phyloP scores from a whole-genome alignment of 305 asterid genomes.

The Solanum hybrid region DNA sequence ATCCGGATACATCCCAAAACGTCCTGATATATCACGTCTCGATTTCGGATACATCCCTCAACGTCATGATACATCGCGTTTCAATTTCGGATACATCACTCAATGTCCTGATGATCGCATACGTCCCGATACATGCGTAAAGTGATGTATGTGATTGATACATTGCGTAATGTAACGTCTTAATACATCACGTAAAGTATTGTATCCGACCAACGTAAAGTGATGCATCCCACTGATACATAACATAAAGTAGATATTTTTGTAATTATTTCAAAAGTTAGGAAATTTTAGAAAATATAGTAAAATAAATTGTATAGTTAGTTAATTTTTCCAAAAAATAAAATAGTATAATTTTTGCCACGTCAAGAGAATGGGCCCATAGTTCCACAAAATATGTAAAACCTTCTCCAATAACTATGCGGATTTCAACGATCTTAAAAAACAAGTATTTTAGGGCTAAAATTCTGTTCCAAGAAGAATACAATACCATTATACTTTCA shows the following conservation, averaged over 20 bases:
- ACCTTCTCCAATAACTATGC: not conserved
- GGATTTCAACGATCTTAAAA: not conserved
- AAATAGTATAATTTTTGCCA: not conserved
- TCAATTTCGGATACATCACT: not conserved
- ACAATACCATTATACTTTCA: not conserved
- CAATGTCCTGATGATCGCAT: not conserved
- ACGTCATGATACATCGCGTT: not conserved
- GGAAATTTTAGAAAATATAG: not conserved
- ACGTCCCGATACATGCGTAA: not conserved
- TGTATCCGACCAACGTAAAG: too few species aligned
- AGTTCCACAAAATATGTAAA: not conserved
- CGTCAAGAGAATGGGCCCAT: not conserved
- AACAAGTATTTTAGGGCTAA: not conserved
- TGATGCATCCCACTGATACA: too few species aligned
- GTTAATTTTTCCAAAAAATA: too few species aligned
- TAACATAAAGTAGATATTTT: too few species aligned
- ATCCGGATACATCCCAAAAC: not conserved
- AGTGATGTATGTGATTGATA: not conserved
- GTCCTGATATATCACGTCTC: not conserved
- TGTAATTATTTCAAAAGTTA: too few species aligned
- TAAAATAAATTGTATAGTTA: too few species aligned
- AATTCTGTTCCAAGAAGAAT: not conserved
- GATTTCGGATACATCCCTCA: not conserved
- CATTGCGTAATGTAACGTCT: not conserved
- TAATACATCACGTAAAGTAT: too few species aligned